Percentiles rank a stretch among this genome's conserved stretches.
Conservation (phyloP, 129 eudicot species). For the Smallanthus sonchifolius region DNA sequence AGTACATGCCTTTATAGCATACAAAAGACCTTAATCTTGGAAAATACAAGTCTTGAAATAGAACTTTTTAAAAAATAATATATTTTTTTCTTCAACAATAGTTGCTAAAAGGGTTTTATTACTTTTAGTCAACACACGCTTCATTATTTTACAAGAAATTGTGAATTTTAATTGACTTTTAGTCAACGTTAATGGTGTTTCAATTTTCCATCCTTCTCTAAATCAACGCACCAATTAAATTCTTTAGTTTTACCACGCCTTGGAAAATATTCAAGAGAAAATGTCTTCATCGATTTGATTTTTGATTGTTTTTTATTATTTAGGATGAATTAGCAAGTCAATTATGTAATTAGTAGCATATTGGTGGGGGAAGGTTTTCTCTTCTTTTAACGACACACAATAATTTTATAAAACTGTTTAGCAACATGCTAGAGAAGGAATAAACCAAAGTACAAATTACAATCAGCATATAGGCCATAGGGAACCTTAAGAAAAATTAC, state of each 20-base stretch:
- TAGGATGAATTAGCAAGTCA: neutral
- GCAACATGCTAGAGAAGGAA: no score
- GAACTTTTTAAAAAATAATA: neutral
- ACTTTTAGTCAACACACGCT: slow-evolving; percentile 23
- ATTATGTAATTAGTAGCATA: neutral
- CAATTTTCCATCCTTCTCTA: slow-evolving; percentile 32
- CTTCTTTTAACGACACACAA: no score
- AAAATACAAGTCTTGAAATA: neutral
- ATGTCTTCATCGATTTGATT: neutral
- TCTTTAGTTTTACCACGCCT: neutral
- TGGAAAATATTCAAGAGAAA: neutral
- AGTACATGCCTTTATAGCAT: neutral
- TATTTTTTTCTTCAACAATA: slow-evolving; percentile 22
- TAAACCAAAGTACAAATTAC: no score
- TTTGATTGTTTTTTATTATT: neutral
- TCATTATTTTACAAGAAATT: slow-evolving; percentile 5
- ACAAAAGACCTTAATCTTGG: neutral
- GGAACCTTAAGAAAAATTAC: no score
- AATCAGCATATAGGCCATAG: no score
- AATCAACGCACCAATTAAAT: slow-evolving; percentile 33
- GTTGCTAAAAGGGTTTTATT: slow-evolving; percentile 12
- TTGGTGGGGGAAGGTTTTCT: neutral
- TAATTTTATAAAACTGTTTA: no score
- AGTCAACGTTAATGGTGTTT: slow-evolving; percentile 19
- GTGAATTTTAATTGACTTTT: slow-evolving; percentile 6